Evolutionary conservation across 768 basidiomycete genomes (phyloP), one percentile per base, ranked within the genome.

Genomic region (Collybiopsis confluens): DNA sequence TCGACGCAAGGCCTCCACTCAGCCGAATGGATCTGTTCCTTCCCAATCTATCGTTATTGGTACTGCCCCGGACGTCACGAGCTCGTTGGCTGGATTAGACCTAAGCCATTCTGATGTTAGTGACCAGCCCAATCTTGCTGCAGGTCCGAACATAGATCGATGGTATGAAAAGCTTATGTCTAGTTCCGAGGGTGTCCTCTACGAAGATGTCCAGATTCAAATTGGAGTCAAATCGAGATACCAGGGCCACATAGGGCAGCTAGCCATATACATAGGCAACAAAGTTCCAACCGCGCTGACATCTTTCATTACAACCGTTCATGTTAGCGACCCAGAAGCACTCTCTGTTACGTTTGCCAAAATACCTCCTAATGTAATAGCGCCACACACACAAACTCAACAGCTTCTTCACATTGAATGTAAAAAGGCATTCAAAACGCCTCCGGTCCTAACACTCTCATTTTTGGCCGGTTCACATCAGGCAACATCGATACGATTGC

Each of bases 181-280:
- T 68, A 76, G 71, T 26, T 66, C 79, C 15, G 97, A 98, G 57
- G 97, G 97, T 42, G 84, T 98, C 30, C 78, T 99, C 11, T 98
- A 91, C 69, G 97, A 99, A 69, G 96, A 98, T 61, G 82, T 90
- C 8, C 92, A 96, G 69, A 82, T 99, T 41, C 96, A 98, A 66
- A 83, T 99, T 49, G 97, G 97, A 30, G 70, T 98, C 73, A 99
- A 98, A 73, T 93, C 94, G 27, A 88, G 94, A 63, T 99, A 90
- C 68, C 96, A 98, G 67, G 90, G 91, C 15, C 90, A 96, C 62
- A 81, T 94, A 36, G 97, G 96, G 15, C 92, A 98, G 62, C 64
- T 99, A 45, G 95, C 95, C 23, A 74, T 99, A 35, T 98, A 97
- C 72, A 80, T 98, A 57, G 97, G 97, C 59, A 99, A 98, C 78